Evolutionary conservation across 352 stramenopile genomes (phyloP).

Genomic region (Pythium folliculosum): DNA sequence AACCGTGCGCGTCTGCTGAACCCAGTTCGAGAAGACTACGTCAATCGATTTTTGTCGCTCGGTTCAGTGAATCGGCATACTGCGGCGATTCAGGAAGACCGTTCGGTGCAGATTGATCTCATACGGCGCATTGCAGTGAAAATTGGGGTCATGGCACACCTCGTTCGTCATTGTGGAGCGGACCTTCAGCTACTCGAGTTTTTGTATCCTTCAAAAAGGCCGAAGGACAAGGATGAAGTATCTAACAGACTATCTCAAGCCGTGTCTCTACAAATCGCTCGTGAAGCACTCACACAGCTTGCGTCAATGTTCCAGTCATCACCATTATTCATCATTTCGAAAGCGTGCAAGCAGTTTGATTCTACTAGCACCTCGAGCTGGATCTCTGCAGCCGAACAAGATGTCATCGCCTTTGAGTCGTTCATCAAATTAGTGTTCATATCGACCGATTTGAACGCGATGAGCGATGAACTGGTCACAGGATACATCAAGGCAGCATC

Average conservation of each 20-base stretch:
- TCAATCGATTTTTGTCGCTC: background rate
- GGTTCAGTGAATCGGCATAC: background rate
- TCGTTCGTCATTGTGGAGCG: background rate
- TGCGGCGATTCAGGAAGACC: background rate
- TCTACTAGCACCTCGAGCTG: background rate
- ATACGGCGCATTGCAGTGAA: background rate
- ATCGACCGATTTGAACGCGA: background rate
- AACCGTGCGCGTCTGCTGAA: background rate
- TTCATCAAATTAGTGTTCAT: slow-evolving; percentile 22
- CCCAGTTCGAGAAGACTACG: background rate
- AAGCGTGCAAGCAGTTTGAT: background rate
- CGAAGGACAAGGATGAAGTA: background rate
- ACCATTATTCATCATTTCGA: background rate
- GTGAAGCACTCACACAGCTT: slow-evolving; percentile 6
- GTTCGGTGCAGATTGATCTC: background rate
- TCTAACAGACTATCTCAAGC: background rate
- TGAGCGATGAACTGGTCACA: background rate
- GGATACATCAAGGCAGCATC: background rate
- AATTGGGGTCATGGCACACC: background rate
- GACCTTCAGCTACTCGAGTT: slow-evolving; percentile 1
- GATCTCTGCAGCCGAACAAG: background rate
- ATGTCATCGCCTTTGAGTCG: slow-evolving; percentile 1
- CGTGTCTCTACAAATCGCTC: background rate
- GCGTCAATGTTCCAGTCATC: background rate
- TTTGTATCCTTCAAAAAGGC: background rate